Evolutionary conservation across 495 filamentous ascomycete species (phyloP), one percentile per base, ranked within the genome.

Genomic region (Xylaria acuta): DNA sequence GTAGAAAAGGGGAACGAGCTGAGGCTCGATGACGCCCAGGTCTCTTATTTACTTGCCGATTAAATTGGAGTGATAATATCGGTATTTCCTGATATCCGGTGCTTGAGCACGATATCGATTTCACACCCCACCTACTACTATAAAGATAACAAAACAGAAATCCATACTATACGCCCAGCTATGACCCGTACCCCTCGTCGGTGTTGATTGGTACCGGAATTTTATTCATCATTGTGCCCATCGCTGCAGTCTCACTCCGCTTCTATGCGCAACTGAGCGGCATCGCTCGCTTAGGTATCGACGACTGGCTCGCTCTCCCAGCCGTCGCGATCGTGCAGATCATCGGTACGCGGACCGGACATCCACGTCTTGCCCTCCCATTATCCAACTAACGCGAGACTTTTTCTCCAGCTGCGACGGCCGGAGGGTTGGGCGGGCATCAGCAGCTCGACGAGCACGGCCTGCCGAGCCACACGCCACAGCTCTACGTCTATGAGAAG

Each of bases 221-320:
- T 41, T 41, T 74, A n/a, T 72, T 74, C 63, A 71, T 68, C 59
- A 64, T 70, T 47, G 3, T 74, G 7, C 25, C 69, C 43, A 34
- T 71, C 20, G 49, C 25, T 34, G 53, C 73, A 40, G 69, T 72
- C 14, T 25, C 27, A 22, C 25, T 74, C 27, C 63, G 73, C 47
- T 74, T 74, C 67, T 72, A 67, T 36, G 36, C 66, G 16, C 69
- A 66, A 40, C 18, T 45, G 6, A 47, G 30, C 8, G 65, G 51
- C 0, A 14, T 34, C n/a, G 54, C 64, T 7, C 53, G 47, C 11
- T 40, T 75, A 14, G 73, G 70, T 22, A 47, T 64, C 51, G 73
- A 75, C 43, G 73, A 75, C 64, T 75, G 64, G 73, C 47, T 65
- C 25, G 58, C 67, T 8, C 51, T 75, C 36, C 65, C 67, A 25